Evolutionary conservation across 2,329 filamentous ascomycete genomes (phyloP).

Genomic region (Scolecobasidium constrictum): DNA sequence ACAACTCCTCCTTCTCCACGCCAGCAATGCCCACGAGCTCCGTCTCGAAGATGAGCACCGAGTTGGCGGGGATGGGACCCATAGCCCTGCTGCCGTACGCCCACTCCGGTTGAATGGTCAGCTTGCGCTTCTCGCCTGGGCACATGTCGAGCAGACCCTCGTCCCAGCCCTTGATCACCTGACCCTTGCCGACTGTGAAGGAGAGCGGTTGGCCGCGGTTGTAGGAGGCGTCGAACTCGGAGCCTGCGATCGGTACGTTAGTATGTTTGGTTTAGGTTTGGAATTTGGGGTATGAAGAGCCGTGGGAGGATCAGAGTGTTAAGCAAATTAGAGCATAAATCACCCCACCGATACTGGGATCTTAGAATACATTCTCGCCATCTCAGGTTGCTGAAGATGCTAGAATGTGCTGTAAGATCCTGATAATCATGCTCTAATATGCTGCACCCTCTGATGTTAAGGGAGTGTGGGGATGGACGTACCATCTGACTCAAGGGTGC

Average conservation of each 20-base stretch:
- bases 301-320: too few relatives aligned
- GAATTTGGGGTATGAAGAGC: not conserved
- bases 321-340: too few relatives aligned
- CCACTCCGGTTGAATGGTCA: slow-evolving; percentile 81
- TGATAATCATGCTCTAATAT: too few relatives aligned
- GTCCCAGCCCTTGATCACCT: slow-evolving; percentile 96
- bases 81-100: slow-evolving; percentile 71
- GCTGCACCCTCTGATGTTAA: slow-evolving; percentile 22
- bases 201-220: slow-evolving; percentile 65
- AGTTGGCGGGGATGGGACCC: slow-evolving; percentile 77
- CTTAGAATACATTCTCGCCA: too few relatives aligned
- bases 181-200: slow-evolving; percentile 71
- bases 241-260: slow-evolving; percentile 12
- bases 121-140: slow-evolving; percentile 81
- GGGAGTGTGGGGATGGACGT: slow-evolving; percentile 30
- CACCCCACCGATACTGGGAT: too few relatives aligned
- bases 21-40: slow-evolving; percentile 11
- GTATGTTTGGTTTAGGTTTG: slow-evolving; percentile 51
- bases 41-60: slow-evolving; percentile 45
- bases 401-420: too few relatives aligned
- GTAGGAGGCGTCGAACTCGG: slow-evolving; percentile 46
- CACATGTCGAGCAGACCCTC: slow-evolving; percentile 90
- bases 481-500: slow-evolving; percentile 64
- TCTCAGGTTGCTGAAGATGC: too few relatives aligned
- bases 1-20: slow-evolving; percentile 11